Conservation (phyloP, 176 grass and related monocot genomes). For the Musa troglodytarum region DNA sequence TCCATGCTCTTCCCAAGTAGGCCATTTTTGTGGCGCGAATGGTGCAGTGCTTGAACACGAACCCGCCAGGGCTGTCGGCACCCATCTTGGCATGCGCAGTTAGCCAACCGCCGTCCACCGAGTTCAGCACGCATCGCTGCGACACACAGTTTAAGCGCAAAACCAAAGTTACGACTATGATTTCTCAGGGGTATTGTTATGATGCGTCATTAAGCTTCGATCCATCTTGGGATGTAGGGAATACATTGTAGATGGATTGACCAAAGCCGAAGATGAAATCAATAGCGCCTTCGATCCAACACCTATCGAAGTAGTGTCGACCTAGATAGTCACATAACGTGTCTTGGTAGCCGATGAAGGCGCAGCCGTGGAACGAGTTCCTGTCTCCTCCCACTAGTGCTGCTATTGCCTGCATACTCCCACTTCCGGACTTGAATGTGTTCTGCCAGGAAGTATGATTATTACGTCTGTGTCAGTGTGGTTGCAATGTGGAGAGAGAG, state of each 20-base stretch:
- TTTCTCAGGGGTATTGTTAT: too few species aligned
- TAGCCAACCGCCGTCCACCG: conserved; percentile 35
- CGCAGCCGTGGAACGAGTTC: neutral
- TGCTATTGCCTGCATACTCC: neutral
- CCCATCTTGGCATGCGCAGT: conserved; percentile 29
- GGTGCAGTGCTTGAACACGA: conserved; percentile 44
- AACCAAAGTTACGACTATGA: neutral
- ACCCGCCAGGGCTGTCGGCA: conserved; percentile 4
- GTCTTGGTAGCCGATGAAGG: neutral
- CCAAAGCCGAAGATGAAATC: conserved; percentile 8
- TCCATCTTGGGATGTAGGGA: neutral
- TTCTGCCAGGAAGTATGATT: neutral
- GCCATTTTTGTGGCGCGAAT: conserved; percentile 3
- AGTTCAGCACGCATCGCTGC: conserved; percentile 20
- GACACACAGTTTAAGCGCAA: neutral
- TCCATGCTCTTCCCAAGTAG: conserved; percentile 66
- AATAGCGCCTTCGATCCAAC: conserved; percentile 1
- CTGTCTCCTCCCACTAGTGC: neutral
- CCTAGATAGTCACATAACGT: neutral
- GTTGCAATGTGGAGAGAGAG: neutral
- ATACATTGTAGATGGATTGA: neutral
- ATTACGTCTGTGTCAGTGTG: neutral
- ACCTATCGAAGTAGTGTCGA: neutral
- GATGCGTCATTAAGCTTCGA: neutral
- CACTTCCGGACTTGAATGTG: neutral